Evolutionary conservation across 305 asterid genomes (phyloP).

Genomic region (Fraxinus sp.): DNA sequence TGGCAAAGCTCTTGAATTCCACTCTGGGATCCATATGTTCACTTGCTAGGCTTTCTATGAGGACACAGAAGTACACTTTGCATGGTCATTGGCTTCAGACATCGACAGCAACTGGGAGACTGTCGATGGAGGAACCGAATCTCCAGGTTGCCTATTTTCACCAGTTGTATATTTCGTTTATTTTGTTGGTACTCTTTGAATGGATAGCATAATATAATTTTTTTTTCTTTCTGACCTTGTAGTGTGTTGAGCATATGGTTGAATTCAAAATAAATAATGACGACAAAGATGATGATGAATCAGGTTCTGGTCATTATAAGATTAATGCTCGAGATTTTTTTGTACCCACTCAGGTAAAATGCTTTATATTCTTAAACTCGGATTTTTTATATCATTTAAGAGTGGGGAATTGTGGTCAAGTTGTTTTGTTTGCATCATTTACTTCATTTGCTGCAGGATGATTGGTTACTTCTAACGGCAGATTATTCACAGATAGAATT

Average conservation of each 20-base stretch:
- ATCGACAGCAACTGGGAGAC: conserved; percentile 93
- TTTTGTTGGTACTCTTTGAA: conserved; percentile 16
- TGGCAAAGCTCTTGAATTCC: conserved; percentile 85
- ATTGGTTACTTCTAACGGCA: conserved; percentile 86
- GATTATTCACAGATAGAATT: conserved; percentile 98
- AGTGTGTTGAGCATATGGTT: conserved; percentile 93
- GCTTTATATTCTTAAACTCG: conserved; percentile 18
- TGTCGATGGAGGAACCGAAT: conserved; percentile 98
- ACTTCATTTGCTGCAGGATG: conserved; percentile 64
- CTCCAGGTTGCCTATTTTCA: conserved; percentile 67
- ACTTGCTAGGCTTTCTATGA: conserved; percentile 79
- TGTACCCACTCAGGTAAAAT: conserved; percentile 81
- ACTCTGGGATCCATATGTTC: conserved; percentile 91
- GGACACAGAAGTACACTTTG: conserved; percentile 80
- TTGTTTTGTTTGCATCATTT: conserved; percentile 27
- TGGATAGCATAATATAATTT: conserved; percentile 6
- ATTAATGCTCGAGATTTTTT: conserved; percentile 89
- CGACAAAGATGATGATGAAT: conserved; percentile 38
- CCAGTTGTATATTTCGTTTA: conserved; percentile 1
- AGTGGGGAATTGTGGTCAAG: conserved; percentile 13
- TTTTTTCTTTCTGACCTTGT: conserved; percentile 19
- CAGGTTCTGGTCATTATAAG: conserved; percentile 41
- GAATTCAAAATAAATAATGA: conserved; percentile 59
- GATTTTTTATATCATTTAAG: conserved; percentile 21
- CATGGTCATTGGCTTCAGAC: conserved; percentile 99